Evolutionary conservation across 768 basidiomycete species (phyloP).

Genomic region (Boletus bicolor): DNA sequence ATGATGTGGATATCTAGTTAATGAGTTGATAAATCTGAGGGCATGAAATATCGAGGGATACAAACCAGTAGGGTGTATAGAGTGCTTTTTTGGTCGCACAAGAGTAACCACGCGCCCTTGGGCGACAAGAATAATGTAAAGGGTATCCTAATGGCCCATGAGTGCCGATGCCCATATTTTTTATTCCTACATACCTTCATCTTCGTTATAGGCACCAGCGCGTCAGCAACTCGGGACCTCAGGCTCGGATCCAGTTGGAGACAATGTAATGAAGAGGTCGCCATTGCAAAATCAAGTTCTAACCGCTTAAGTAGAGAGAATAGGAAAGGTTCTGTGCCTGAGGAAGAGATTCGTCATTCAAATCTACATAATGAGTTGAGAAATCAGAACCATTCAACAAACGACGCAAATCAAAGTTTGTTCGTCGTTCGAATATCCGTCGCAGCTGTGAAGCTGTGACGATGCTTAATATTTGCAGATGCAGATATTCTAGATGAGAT

Average conservation of each 20-base stretch:
- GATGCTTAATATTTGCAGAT: conserved; percentile 89
- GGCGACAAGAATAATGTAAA: conserved; percentile 88
- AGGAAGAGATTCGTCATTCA: neutral
- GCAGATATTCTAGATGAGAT: conserved; percentile 90
- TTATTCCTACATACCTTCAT: conserved; percentile 56
- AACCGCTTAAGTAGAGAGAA: conserved; percentile 65
- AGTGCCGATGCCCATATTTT: neutral
- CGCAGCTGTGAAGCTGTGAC: conserved; percentile 83
- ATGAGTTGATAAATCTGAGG: neutral
- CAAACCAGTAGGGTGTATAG: conserved; percentile 88
- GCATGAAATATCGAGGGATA: neutral
- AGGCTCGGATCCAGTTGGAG: conserved; percentile 68
- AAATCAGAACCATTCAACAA: conserved; percentile 55
- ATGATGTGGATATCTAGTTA: conserved; percentile 79
- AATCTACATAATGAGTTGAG: neutral
- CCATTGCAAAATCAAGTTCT: conserved; percentile 79
- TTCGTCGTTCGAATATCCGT: conserved; percentile 81
- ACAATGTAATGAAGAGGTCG: conserved; percentile 76
- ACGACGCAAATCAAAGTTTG: conserved; percentile 86
- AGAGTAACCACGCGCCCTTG: conserved; percentile 78
- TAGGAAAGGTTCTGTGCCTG: conserved; percentile 83
- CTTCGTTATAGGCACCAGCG: conserved; percentile 75
- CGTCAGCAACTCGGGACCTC: conserved; percentile 74
- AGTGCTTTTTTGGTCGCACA: conserved; percentile 87
- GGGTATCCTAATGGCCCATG: conserved; percentile 59